Evolutionary conservation across 2,329 filamentous ascomycete genomes (phyloP).

Genomic region (Fonsecaea pugnacius): DNA sequence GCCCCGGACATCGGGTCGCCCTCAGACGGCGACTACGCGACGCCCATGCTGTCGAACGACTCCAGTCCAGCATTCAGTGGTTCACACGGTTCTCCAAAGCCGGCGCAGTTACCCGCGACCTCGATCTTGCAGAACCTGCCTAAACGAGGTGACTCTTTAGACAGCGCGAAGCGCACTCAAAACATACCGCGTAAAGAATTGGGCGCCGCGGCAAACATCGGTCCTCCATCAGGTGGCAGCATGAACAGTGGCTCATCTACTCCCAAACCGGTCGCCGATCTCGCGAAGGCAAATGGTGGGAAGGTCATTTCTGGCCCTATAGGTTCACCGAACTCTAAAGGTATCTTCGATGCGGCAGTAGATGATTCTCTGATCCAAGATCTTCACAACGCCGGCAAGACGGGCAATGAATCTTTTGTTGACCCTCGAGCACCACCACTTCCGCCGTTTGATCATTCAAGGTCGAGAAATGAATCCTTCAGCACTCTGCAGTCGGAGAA

Average conservation of each 20-base stretch:
- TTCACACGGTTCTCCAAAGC: conserved; percentile 47
- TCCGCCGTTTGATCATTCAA: conserved; percentile 52
- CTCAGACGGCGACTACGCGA: conserved; percentile 41
- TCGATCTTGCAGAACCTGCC: conserved; percentile 49
- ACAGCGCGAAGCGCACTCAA: conserved; percentile 40
- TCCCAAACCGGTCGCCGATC: conserved; percentile 24
- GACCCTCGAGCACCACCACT: conserved; percentile 61
- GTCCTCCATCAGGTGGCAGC: conserved; percentile 44
- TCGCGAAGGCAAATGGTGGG: conserved; percentile 46
- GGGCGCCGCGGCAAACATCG: conserved; percentile 38
- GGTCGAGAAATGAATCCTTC: conserved; percentile 55
- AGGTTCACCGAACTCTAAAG: conserved; percentile 48
- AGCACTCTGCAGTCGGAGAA: conserved; percentile 48
- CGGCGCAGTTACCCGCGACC: conserved; percentile 41
- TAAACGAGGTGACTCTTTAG: conserved; percentile 65
- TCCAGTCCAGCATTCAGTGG: conserved; percentile 61
- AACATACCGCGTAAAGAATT: conserved; percentile 69
- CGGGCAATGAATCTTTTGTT: conserved; percentile 60
- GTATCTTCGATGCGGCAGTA: conserved; percentile 48
- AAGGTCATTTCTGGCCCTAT: conserved; percentile 49
- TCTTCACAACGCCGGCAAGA: conserved; percentile 17
- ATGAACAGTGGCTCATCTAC: conserved; percentile 35
- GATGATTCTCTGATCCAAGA: conserved; percentile 28
- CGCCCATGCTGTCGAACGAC: conserved; percentile 63
- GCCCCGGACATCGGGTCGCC: conserved; percentile 41